Evolutionary conservation across 1,284 basidiomycete genomes (phyloP), one percentile per base, ranked within the genome.

Genomic region (Phellinidium pouzarii): DNA sequence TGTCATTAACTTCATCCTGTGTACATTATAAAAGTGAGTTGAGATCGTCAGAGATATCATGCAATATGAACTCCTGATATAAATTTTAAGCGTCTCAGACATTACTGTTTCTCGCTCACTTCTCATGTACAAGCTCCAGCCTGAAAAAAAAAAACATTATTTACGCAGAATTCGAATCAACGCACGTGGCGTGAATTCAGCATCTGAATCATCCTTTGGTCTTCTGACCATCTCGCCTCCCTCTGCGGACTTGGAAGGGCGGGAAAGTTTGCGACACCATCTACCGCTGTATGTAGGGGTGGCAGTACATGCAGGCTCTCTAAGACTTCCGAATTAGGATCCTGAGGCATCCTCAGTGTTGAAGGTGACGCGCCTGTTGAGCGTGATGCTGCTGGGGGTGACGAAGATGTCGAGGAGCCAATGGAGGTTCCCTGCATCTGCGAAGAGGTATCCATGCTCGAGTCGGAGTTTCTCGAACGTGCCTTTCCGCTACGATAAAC

Each of bases 401-500:
- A 56, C 27, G 61, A 57, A 29, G 61, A 59, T 42, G 66, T 61
- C 41, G 69, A 59, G 7, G 57, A 53, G 22, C 44, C 52, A 42
- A 46, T 37, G 27, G 60, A 60, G 47, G 52, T 52, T 48, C 23
- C 49, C 27, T 41, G 43, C 40, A 49, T 27, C 9, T 41, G 48
- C 48, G 53, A n/a, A 27, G 51, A 27, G 48, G 41, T 45, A 44
- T 48, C 50, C n/a, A 31, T 27, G 14, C 41, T 44, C 36, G 37
- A 62, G 51, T 69, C 66, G 17, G 67, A 68, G 48, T 68, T 71
- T 53, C 72, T 69, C 53, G 76, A 74, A 58, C 78, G 72, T 46
- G 76, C 71, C 64, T 81, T 82, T 37, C 80, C 79, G 60, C 76
- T 79, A 45, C 72, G 73, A 65, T 83, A 84, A 44, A 82, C 71